Evolutionary conservation across 2,329 filamentous ascomycete genomes (phyloP), one percentile per base, ranked within the genome.

Genomic region (Balansia obtecta): DNA sequence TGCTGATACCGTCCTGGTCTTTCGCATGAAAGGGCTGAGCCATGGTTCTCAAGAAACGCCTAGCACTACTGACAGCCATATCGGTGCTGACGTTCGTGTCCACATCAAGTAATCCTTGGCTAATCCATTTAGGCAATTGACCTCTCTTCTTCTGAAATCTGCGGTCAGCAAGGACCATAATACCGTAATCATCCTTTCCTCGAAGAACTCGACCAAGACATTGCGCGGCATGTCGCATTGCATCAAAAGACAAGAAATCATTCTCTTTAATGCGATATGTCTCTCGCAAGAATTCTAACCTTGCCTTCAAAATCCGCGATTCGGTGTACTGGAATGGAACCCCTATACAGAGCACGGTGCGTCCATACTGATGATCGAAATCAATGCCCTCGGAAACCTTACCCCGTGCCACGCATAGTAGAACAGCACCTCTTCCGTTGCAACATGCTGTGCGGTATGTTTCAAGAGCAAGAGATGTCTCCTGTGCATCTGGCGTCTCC

Each of bases 321-420:
- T 98, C 93, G 2, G 94, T 98, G 71, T 98, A 98, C 68, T 98
- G 93, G 70, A 97, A 98, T 0, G 93, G 93, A 1, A 97, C 91
- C 41, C 93, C 93, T 57, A 98, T 96, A 63, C 90, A 96, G 46
- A 98, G 66, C 68, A 98, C 94, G 12, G 91, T 93, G 50, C 93
- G 85, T 39, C 93, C 93, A 65, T 96, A 98, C 61, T 98, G 93
- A 62, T 98, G 93, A 66, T 98, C 93, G 61, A 98, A 98, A 80
- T 98, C 93, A 58, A 98, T 97, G 45, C 94, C 94, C 66, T 98
- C 93, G 0, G 86, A 93, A 9, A 98, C 94, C 65, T 98, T 98
- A 33, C 93, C 93, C 66, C 93, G 86, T 1, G 93, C 93, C 65
- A 98, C 93, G 64, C 91, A 97, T 5, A 98, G 79, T 2, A 98